Evolutionary conservation across 805 yeast species (phyloP).

Genomic region (Myxozyma lipomycoides): DNA sequence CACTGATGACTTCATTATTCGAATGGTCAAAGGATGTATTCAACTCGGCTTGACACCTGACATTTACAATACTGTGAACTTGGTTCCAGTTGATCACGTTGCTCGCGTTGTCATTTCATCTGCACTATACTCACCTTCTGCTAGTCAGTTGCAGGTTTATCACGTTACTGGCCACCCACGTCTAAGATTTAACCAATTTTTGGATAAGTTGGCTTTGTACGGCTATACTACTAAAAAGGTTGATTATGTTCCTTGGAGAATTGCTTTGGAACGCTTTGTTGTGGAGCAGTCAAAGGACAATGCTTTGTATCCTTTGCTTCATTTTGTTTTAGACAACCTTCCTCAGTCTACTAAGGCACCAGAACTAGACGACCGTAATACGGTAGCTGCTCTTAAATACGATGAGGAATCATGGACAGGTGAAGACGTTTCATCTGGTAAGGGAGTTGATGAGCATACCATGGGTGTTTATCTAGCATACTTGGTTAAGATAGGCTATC

Average conservation of each 20-base stretch:
- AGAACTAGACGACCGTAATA: constrained; percentile 83
- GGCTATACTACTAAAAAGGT: constrained; percentile 66
- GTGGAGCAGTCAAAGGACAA: constrained; percentile 59
- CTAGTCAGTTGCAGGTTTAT: constrained; percentile 57
- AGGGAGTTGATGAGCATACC: constrained; percentile 64
- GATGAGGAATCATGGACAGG: constrained; percentile 61
- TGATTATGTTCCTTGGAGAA: constrained; percentile 77
- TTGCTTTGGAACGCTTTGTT: constrained; percentile 69
- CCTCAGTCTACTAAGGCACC: constrained; percentile 94
- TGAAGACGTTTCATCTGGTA: constrained; percentile 62
- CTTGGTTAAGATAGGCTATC: constrained; percentile 72
- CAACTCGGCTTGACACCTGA: constrained; percentile 85
- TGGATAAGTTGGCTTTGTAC: constrained; percentile 58
- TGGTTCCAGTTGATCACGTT: constrained; percentile 98
- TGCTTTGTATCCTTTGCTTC: constrained; percentile 88
- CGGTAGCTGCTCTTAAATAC: constrained; percentile 59
- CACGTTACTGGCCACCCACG: constrained; percentile 99
- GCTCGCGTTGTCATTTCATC: constrained; percentile 85
- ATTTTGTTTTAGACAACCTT: constrained; percentile 87
- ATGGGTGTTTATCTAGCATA: constrained; percentile 77
- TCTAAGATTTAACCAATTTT: constrained; percentile 68
- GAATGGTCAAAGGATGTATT: constrained; percentile 92
- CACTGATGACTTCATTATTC: constrained; percentile 91
- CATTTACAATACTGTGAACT: constrained; percentile 81
- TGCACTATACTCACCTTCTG: constrained; percentile 67